A percentile compares a stretch with the other conserved stretches of the same genome.
Evolutionary conservation across 768 basidiomycete species (phyloP).

Genomic region (Termitomyces sp.): DNA sequence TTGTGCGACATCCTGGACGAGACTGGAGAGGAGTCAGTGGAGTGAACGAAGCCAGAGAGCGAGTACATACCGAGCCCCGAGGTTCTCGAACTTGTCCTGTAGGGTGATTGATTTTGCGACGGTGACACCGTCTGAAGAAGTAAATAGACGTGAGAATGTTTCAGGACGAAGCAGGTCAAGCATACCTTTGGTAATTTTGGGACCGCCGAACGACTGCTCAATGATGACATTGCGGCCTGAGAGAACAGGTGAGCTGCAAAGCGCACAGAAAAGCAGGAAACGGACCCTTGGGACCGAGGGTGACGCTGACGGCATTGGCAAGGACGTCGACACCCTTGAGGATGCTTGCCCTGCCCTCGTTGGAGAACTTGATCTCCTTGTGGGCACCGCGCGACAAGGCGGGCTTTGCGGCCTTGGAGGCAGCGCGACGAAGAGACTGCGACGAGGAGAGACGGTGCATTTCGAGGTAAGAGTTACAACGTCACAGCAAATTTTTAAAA

Average conservation of each 20-base stretch:
- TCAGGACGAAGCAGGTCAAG: slow-evolving; percentile 6
- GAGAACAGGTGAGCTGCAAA: slow-evolving; percentile 6
- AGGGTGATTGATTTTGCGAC: slow-evolving; percentile 93
- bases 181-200: slow-evolving; percentile 94
- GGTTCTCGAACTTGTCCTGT: slow-evolving; percentile 98
- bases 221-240: slow-evolving; percentile 97
- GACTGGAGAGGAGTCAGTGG: slow-evolving; percentile 35
- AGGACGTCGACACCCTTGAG: slow-evolving; percentile 95
- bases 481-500: slow-evolving; percentile 9
- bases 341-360: slow-evolving; percentile 91
- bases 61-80: slow-evolving; percentile 81
- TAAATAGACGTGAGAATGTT: slow-evolving; percentile 5
- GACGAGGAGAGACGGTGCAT: slow-evolving; percentile 78
- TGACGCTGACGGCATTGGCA: slow-evolving; percentile 94
- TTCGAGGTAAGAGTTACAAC: slow-evolving; percentile 9
- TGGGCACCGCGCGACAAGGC: slow-evolving; percentile 65
- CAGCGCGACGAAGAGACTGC: slow-evolving; percentile 62
- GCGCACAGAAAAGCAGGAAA: background rate
- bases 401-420: slow-evolving; percentile 50
- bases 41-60: background rate
- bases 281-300: slow-evolving; percentile 91
- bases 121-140: slow-evolving; percentile 80
- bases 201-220: slow-evolving; percentile 85
- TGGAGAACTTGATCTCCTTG: slow-evolving; percentile 97
- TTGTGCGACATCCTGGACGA: slow-evolving; percentile 91